phyloP scores from a whole-genome alignment of 2,329 filamentous ascomycete genomes.

The Chalaropsis ovoidea region DNA sequence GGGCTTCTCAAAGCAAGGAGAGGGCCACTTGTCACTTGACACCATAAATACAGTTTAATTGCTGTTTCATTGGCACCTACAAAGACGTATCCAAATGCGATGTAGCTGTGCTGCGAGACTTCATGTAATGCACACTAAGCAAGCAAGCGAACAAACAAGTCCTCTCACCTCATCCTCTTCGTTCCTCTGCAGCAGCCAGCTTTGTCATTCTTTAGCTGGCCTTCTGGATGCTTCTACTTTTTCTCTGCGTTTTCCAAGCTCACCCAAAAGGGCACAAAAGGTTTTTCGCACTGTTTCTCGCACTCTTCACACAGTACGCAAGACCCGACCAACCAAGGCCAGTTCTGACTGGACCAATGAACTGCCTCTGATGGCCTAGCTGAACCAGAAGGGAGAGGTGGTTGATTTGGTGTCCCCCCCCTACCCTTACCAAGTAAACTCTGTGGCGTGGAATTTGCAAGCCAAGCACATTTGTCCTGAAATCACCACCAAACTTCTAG shows the following conservation, averaged over 20 bases:
- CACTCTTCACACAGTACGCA: constrained; percentile 18
- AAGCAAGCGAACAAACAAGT: background rate
- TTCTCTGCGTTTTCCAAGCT: constrained; percentile 1
- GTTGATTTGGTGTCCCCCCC: constrained; percentile 4
- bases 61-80: background rate
- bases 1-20: background rate
- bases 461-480: constrained; percentile 16
- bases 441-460: constrained; percentile 7
- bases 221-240: constrained; percentile 11
- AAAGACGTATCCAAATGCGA: background rate
- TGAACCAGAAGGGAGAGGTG: background rate
- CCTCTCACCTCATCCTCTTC: too few species aligned
- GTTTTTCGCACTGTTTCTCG: background rate
- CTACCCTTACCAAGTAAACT: constrained; percentile 2
- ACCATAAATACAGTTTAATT: background rate
- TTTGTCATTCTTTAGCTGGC: background rate
- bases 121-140: background rate
- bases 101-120: background rate
- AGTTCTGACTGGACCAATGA: constrained; percentile 13
- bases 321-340: background rate
- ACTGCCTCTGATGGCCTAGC: background rate
- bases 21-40: background rate
- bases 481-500: constrained; percentile 20
- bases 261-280: constrained; percentile 18
- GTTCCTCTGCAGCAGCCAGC: too few species aligned